A percentile compares a stretch with the other conserved stretches of the same genome.
Conservation (phyloP, 768 basidiomycete genomes). For the Pleurotus citrinopileatus region DNA sequence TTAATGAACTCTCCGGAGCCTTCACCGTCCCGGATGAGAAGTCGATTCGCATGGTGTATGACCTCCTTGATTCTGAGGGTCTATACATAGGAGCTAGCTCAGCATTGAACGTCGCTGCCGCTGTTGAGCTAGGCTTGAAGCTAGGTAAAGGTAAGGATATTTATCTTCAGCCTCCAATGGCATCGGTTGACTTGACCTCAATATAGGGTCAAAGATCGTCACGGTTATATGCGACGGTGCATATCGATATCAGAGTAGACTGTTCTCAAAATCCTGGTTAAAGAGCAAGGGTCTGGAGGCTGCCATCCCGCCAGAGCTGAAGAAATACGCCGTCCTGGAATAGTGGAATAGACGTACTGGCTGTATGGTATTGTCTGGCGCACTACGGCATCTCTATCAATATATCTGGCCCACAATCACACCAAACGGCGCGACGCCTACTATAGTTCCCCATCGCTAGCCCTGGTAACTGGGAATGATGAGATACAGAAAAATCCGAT, state of each 20-base stretch:
- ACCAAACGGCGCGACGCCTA: no score
- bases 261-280: constrained; percentile 95
- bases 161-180: background rate
- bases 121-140: constrained; percentile 80
- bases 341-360: no score
- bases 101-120: constrained; percentile 93
- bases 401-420: background rate
- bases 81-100: constrained; percentile 93
- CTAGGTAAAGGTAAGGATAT: constrained; percentile 69
- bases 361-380: no score
- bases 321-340: constrained; percentile 87
- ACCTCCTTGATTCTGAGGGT: constrained; percentile 88
- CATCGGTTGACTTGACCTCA: background rate
- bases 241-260: constrained; percentile 92
- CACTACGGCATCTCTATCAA: constrained; percentile 9
- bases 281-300: constrained; percentile 71
- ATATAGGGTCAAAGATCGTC: constrained; percentile 72
- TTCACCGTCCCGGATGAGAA: constrained; percentile 86
- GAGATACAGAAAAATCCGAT: no score
- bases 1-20: constrained; percentile 77
- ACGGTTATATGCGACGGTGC: constrained; percentile 96
- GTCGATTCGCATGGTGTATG: constrained; percentile 91
- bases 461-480: no score
- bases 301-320: constrained; percentile 79
- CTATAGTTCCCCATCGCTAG: no score